These are phyloP conservation scores for Strobilomyces dryophilus DNA, from an alignment of 768 basidiomycete species.

Conservation along the genomic window DNA sequence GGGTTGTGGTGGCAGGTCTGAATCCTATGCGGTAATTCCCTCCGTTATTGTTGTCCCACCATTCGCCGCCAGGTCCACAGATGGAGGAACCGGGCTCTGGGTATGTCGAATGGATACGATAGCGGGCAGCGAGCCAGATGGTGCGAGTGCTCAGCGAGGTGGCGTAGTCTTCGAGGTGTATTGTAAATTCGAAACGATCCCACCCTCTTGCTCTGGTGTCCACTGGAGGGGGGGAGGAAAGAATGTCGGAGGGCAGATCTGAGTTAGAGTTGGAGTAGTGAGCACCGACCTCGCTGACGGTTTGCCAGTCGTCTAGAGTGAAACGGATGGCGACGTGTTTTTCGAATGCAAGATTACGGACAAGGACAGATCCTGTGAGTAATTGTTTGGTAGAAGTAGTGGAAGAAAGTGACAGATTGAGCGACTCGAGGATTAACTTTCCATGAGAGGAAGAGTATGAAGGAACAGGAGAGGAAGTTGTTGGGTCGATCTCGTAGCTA, in stretches of 20 bases:
- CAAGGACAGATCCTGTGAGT: slow-evolving; percentile 75
- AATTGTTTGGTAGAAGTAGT: slow-evolving; percentile 14
- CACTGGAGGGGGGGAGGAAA: neutral
- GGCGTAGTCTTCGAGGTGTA: slow-evolving; percentile 71
- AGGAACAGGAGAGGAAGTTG: slow-evolving; percentile 13
- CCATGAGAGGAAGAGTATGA: slow-evolving; percentile 4
- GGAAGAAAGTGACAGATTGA: slow-evolving; percentile 25
- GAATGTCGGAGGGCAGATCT: no score
- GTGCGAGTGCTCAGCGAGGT: slow-evolving; percentile 44
- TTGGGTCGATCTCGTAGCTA: slow-evolving; percentile 21
- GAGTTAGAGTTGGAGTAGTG: slow-evolving; percentile 42
- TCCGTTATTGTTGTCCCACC: slow-evolving; percentile 91
- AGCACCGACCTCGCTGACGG: slow-evolving; percentile 80
- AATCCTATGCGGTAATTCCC: slow-evolving; percentile 79
- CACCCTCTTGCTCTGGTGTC: slow-evolving; percentile 28
- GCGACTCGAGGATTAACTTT: slow-evolving; percentile 37
- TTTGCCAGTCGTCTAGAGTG: slow-evolving; percentile 93
- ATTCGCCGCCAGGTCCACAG: slow-evolving; percentile 58
- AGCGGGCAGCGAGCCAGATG: slow-evolving; percentile 61
- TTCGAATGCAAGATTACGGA: slow-evolving; percentile 81
- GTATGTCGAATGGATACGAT: slow-evolving; percentile 26
- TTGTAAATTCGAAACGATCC: slow-evolving; percentile 59
- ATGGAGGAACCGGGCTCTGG: slow-evolving; percentile 14
- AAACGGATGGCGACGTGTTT: slow-evolving; percentile 85
- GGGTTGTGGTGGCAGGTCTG: slow-evolving; percentile 15